Base-by-base conservation (phyloP, 2,329 filamentous ascomycete genomes). In the Shiraia bambusicola region DNA sequence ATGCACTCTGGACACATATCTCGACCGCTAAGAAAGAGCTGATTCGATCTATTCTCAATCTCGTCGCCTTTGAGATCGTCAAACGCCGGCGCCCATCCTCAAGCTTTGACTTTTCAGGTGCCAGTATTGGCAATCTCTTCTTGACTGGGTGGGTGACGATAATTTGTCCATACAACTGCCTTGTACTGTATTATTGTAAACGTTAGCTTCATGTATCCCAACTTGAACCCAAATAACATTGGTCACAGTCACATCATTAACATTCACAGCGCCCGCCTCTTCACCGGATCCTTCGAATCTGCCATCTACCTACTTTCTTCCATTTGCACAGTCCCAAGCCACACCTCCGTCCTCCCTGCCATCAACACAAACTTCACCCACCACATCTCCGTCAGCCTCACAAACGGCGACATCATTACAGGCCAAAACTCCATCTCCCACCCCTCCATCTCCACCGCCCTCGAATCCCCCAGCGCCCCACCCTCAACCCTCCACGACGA, bases 311-410 rank as follows among this genome's bases (percentile, higher is more conserved):
- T 97, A 2, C 78, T 97, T 4, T 87, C 86, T 36, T 87, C 85
- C 55, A 88, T 96, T 50, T 95, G 91, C 61, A 82, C 82, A n/a
- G 86, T 97, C 1, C 86, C 89, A 0, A 78, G 81, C 9, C 77
- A 83, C 37, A 82, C 93, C 5, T 79, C 83, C 0, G 89, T 96
- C 0, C 81, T 97, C 12, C 93, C 92, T 0, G 89, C 88, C 3
- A 88, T 97, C 56, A 95, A 95, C 73, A 90, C 87, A 49, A 97
- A 95, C 67, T 96, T 96, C 72, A 88, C 88, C 0, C 88, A 95
- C 59, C 92, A 97, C 69, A 97, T 97, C 54, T 89, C 87, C 5
- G 92, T 90, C 2, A 86, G 87, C 0, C 76, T 97, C 0, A 74
- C 76, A 13, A 81, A 95, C 63, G 89, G 87, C 6, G 82, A 81